Conservation (phyloP, 306 rosid genomes). For the Acacia confusa region DNA sequence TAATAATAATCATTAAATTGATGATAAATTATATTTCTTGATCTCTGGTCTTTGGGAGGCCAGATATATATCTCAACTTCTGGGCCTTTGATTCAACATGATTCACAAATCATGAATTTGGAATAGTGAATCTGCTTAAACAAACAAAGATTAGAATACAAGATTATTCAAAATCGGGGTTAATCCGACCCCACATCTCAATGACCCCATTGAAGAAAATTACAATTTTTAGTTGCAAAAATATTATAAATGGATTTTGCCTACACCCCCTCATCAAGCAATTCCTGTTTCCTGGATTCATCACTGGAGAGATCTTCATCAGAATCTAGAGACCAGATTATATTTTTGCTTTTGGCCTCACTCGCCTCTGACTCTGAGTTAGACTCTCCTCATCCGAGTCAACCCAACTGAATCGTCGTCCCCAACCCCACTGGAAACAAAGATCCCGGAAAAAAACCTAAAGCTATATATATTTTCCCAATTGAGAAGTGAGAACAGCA, state of each 20-base stretch:
- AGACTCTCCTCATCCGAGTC: conserved; percentile 46
- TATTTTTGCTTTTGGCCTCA: conserved; percentile 39
- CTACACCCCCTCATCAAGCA: background rate
- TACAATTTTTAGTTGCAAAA: background rate
- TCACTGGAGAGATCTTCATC: background rate
- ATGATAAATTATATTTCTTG: background rate
- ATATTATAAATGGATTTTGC: background rate
- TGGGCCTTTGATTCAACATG: background rate
- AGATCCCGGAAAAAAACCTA: background rate
- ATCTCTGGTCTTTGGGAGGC: background rate
- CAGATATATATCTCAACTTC: background rate
- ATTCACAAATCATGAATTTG: background rate
- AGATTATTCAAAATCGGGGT: conserved; percentile 1
- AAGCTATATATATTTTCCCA: background rate
- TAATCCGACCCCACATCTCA: background rate
- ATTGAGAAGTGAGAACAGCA: background rate
- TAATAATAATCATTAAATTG: background rate
- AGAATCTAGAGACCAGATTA: conserved; percentile 2
- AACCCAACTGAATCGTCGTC: conserved; percentile 46
- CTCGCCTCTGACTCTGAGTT: conserved; percentile 49
- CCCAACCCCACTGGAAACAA: conserved; percentile 10
- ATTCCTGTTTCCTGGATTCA: background rate
- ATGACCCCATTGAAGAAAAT: background rate
- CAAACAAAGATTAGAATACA: conserved; percentile 15
- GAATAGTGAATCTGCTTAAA: background rate